phyloP scores from a whole-genome alignment of 2,329 filamentous ascomycete species.

The Aureobasidium zeae region DNA sequence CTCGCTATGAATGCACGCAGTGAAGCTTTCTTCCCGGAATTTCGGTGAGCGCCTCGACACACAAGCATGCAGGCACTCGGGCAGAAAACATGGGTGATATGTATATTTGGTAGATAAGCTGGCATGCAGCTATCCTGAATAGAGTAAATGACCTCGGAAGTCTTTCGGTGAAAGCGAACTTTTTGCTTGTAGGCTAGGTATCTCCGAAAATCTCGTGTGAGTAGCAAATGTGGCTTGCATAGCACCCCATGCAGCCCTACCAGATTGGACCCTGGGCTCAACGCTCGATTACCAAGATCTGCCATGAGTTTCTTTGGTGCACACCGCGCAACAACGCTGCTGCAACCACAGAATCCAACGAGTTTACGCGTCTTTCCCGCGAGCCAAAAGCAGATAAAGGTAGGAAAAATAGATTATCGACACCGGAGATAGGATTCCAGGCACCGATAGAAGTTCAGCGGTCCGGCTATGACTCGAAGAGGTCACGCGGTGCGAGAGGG shows the following conservation, averaged over 20 bases:
- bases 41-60: neutral
- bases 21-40: neutral
- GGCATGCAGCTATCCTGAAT: conserved; percentile 5
- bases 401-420: neutral
- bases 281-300: conserved; percentile 10
- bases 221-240: conserved; percentile 10
- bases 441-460: neutral
- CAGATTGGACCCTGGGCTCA: conserved; percentile 4
- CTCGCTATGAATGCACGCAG: neutral
- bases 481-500: conserved; percentile 4
- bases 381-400: conserved; percentile 2
- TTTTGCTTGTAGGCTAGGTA: conserved; percentile 2
- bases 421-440: neutral
- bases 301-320: conserved; percentile 6
- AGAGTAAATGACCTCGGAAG: neutral
- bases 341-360: too few relatives aligned
- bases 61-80: conserved; percentile 6
- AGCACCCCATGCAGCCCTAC: conserved; percentile 9
- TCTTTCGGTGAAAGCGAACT: conserved; percentile 6
- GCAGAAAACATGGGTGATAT: neutral
- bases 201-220: neutral
- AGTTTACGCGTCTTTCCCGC: too few relatives aligned
- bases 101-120: neutral
- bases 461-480: conserved; percentile 1
- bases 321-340: too few relatives aligned